A percentile compares a stretch with the other conserved stretches of the same genome.
These are phyloP conservation scores for Penicillium hordei DNA, from an alignment of 2,329 filamentous ascomycete species.

Conservation along the genomic window DNA sequence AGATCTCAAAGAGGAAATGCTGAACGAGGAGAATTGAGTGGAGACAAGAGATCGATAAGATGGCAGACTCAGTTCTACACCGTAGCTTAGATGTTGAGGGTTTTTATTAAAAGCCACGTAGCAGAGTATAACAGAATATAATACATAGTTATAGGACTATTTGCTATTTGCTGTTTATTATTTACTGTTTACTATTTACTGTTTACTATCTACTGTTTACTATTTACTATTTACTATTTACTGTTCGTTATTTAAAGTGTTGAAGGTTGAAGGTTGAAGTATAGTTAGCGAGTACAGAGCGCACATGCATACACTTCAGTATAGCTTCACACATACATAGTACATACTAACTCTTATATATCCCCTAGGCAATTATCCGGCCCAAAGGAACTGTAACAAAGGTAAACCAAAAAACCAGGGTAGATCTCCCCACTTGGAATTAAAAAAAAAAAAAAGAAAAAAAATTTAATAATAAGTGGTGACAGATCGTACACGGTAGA, in stretches of 20 bases:
- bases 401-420: not conserved
- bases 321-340: not conserved
- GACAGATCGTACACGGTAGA: conserved; percentile 32
- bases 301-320: not conserved
- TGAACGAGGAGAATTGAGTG: not conserved
- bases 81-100: not conserved
- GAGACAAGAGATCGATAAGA: conserved; percentile 12
- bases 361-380: conserved; percentile 3
- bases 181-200: not conserved
- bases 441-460: conserved; percentile 10
- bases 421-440: conserved; percentile 1
- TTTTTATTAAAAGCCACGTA: not conserved
- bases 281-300: too few species aligned
- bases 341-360: not conserved
- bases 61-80: conserved; percentile 14
- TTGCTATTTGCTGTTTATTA: not conserved
- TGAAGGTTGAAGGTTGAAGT: not conserved
- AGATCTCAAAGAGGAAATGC: not conserved
- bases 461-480: conserved; percentile 18
- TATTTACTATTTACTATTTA: not conserved
- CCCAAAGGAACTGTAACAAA: conserved; percentile 6
- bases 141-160: not conserved
- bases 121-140: not conserved
- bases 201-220: not conserved
- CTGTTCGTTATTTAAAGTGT: not conserved